Base-by-base conservation (phyloP, 306 rosid species). In the Corylus heterophylla region DNA sequence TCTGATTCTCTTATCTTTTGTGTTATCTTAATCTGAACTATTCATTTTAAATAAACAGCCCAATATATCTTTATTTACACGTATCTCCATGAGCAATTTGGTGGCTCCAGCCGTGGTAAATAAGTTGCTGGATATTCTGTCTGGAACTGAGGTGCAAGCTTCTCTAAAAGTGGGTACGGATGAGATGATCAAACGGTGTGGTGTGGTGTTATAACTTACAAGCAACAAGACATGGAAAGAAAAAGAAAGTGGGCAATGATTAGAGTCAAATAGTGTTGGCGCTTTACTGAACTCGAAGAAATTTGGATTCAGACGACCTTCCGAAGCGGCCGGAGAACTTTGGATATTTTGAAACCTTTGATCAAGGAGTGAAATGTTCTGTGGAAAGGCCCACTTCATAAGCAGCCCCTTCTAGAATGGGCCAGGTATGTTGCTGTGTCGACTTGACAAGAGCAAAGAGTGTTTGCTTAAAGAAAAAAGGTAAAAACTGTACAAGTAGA, bases 381-480 rank as follows among this genome's bases (percentile, higher is more conserved):
- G 79, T 55, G 71, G 76, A 17, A 81, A 83, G 55, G 58, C 87
- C 86, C 83, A 73, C 71, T 73, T 58, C 16, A 59, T 17, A 7
- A 39, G 68, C 58, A 55, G 81, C 69, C 44, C 54, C 61, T 44
- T 44, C 4, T 68, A 42, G 7, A n/a, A 31, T 5, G 51, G 52
- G 42, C 72, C 72, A 11, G 10, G 16, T 20, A 18, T 42, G 51
- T 4, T 42, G 72, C 51, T 18, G 42, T 42, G 49, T 39, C 42
- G 20, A 42, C 18, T n/a, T 42, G 51, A 18, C 72, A 37, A 22
- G 27, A 42, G 14, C 18, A 18, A 39, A 11, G 51, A 59, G 14
- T 25, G 72, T 39, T 18, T 44, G 29, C 49, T n/a, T 42, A 68
- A 39, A 27, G 17, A 39, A 9, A 25, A 25, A 25, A 20, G 13